Base-by-base conservation (phyloP, 2,329 filamentous ascomycete genomes). In the Fusarium udum region DNA sequence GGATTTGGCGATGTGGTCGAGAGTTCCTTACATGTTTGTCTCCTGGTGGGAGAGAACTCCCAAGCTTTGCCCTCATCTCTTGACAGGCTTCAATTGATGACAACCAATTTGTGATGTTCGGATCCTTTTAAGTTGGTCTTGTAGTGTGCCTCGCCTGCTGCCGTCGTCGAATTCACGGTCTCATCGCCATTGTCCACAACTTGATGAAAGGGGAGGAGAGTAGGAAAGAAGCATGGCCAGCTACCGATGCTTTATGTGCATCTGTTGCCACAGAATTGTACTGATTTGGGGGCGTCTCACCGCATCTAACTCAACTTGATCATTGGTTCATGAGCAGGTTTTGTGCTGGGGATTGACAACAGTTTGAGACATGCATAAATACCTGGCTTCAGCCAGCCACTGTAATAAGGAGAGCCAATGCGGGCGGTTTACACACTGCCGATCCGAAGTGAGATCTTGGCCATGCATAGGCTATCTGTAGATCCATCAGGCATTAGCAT, bases 1-100 rank as follows among this genome's bases (percentile, higher is more conserved):
- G 57, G 31, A 8, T 28, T 39, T 6, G 22, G 22, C 18, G 28
- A 28, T 28, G 9, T 42, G 14, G 37, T 40, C 13, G 16, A 15
- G 26, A 20, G 28, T 22, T 22, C 40, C 75, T 77, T 66, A 73
- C 78, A 71, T 79, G 78, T 24, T 72, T 71, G 34, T 79, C 78
- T 28, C 75, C 75, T 3, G 69, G 74, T 4, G 78, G 78, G 14
- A 79, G 74, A 39, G 75, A 58, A 51, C 73, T 74, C 9, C 78
- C 78, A 16, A 75, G 36, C 9, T 69, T 24, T 13, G 51, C 42
- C 40, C 53, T 64, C 67, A 73, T 73, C 13, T 59, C 36, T 26
- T 16, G 15, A 24, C 26, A 13, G 37, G n/a, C 3, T 24, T 2
- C 2, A 10, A 28, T 55, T 15, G 20, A 40, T 14, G 11, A 6